These are phyloP conservation scores for Fusarium kyushuense DNA, from an alignment of 2,329 filamentous ascomycete species.

Conservation along the genomic window DNA sequence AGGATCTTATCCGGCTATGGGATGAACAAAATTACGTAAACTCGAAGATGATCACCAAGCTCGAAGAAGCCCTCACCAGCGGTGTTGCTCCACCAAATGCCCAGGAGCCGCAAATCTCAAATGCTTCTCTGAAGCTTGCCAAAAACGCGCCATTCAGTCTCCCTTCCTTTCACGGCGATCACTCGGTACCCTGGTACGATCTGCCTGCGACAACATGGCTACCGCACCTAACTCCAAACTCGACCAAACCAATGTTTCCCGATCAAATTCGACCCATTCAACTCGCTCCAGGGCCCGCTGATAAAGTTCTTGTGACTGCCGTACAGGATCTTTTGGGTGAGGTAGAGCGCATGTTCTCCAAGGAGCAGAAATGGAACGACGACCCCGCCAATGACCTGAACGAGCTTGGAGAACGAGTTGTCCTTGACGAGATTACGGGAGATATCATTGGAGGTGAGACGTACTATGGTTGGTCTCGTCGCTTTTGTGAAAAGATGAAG, in stretches of 20 bases:
- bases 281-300: constrained; percentile 75
- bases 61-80: constrained; percentile 69
- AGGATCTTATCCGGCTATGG: constrained; percentile 77
- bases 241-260: constrained; percentile 78
- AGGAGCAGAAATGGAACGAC: constrained; percentile 61
- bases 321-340: constrained; percentile 78
- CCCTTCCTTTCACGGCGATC: constrained; percentile 82
- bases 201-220: constrained; percentile 85
- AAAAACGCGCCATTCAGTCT: constrained; percentile 76
- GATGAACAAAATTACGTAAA: constrained; percentile 73
- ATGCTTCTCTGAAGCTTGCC: constrained; percentile 54
- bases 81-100: constrained; percentile 46
- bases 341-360: constrained; percentile 75
- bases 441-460: constrained; percentile 75
- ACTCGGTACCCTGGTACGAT: constrained; percentile 80
- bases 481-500: constrained; percentile 86
- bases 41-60: constrained; percentile 63
- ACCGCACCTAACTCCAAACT: constrained; percentile 81
- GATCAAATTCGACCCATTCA: constrained; percentile 78
- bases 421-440: constrained; percentile 74
- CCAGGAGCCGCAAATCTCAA: constrained; percentile 37
- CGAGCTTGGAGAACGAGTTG: constrained; percentile 77
- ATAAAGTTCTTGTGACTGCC: constrained; percentile 72
- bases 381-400: constrained; percentile 73
- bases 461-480: constrained; percentile 89